Percentiles rank a stretch among this genome's conserved stretches.
Evolutionary conservation across 2,329 filamentous ascomycete species (phyloP).

Genomic region (Xylaria sp.): DNA sequence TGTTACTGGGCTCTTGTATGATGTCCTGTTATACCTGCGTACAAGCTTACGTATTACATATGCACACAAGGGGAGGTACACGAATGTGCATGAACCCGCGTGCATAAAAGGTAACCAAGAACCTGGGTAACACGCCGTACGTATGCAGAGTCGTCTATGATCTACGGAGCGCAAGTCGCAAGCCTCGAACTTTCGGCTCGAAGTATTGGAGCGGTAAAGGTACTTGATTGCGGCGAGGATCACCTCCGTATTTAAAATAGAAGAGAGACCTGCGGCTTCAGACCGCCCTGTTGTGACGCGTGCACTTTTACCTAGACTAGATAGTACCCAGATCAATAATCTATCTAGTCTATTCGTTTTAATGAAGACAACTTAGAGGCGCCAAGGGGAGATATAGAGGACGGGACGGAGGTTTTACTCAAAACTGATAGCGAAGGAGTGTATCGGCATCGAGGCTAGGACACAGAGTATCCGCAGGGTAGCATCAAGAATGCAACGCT

Average conservation of each 20-base stretch:
- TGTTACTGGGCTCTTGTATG: neutral
- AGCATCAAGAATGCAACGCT: conserved; percentile 35
- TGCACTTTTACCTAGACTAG: neutral
- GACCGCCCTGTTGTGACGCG: neutral
- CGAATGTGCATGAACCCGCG: conserved; percentile 33
- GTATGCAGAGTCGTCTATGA: conserved; percentile 18
- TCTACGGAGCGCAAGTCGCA: conserved; percentile 24
- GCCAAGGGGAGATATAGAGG: conserved; percentile 2
- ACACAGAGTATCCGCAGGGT: conserved; percentile 23
- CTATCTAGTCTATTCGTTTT: neutral
- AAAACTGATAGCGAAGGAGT: neutral
- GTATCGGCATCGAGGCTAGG: conserved; percentile 11
- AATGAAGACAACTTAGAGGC: neutral
- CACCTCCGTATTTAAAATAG: conserved; percentile 8
- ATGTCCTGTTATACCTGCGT: conserved; percentile 20
- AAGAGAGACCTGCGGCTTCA: conserved; percentile 1
- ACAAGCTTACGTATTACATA: conserved; percentile 32
- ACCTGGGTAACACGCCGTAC: conserved; percentile 10
- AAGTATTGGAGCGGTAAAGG: conserved; percentile 10
- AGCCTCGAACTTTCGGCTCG: conserved; percentile 14
- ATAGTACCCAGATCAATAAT: neutral
- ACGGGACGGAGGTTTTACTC: neutral
- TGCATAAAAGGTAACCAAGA: conserved; percentile 15
- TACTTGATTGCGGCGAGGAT: conserved; percentile 6
- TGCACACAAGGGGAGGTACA: conserved; percentile 21